Percentiles rank a stretch among this genome's conserved stretches.
Conservation (phyloP, 495 filamentous ascomycete species). For the Peziza echinospora region DNA sequence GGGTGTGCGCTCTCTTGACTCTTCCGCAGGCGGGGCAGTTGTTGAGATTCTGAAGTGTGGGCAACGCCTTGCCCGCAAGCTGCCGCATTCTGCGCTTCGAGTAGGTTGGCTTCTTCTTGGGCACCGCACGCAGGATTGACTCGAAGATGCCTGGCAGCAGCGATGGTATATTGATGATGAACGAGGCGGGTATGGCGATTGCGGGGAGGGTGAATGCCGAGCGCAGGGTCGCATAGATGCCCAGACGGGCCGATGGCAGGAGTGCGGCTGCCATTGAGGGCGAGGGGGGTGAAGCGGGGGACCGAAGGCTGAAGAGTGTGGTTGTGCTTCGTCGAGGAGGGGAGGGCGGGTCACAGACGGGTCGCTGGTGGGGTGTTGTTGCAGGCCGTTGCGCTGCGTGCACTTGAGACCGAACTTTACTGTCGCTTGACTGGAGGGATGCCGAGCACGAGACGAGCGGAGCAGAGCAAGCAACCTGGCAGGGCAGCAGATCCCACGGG, state of each 20-base stretch:
- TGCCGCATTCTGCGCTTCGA: slow-evolving; percentile 84
- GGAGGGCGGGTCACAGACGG: too few species aligned
- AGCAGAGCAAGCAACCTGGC: too few species aligned
- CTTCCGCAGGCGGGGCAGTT: slow-evolving; percentile 74
- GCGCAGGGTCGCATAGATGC: slow-evolving; percentile 21
- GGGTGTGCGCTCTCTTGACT: slow-evolving; percentile 63
- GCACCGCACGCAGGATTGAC: slow-evolving; percentile 71
- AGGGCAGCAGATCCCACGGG: too few species aligned
- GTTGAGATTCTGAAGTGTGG: slow-evolving; percentile 68
- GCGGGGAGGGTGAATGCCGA: slow-evolving; percentile 27
- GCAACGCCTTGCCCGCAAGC: slow-evolving; percentile 80
- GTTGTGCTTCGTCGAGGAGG: too few species aligned
- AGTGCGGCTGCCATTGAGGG: slow-evolving; percentile 21
- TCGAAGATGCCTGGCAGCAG: slow-evolving; percentile 70
- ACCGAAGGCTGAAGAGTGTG: too few species aligned
- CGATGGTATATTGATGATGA: slow-evolving; percentile 34
- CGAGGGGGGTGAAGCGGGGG: too few species aligned
- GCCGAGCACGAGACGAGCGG: too few species aligned
- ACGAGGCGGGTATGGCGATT: slow-evolving; percentile 31
- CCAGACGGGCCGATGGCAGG: slow-evolving; percentile 19
- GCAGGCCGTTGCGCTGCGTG: too few species aligned
- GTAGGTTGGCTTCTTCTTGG: slow-evolving; percentile 97
- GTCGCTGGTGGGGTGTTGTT: too few species aligned
- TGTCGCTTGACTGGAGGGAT: too few species aligned
- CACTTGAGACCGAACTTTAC: too few species aligned